These are phyloP conservation scores for Epithemia pelagica DNA, from an alignment of 108 stramenopile species.

Conservation along the genomic window DNA sequence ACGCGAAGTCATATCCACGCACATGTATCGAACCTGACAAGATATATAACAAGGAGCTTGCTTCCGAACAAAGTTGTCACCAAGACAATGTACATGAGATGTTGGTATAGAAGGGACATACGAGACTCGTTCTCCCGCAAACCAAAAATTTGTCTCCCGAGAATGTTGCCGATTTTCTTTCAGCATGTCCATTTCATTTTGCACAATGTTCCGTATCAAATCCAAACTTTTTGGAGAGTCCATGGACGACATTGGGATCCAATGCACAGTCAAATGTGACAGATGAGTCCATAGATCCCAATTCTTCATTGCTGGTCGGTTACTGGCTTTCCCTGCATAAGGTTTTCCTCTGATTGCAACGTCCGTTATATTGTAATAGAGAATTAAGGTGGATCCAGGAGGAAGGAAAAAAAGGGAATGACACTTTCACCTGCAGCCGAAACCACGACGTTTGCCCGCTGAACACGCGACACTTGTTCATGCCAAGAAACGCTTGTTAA, in stretches of 20 bases:
- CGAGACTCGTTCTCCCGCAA: background rate
- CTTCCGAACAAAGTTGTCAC: conserved; percentile 37
- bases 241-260: conserved; percentile 20
- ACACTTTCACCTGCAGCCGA: conserved; percentile 6
- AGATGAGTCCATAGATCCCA: conserved; percentile 37
- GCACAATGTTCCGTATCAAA: background rate
- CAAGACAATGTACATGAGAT: conserved; percentile 44
- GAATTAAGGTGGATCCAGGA: background rate
- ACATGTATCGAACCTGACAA: conserved; percentile 33
- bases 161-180: background rate
- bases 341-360: background rate
- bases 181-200: background rate
- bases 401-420: conserved; percentile 27
- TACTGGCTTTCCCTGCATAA: conserved; percentile 1
- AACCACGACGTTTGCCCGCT: background rate
- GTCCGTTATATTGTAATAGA: background rate
- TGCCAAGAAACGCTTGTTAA: background rate
- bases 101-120: background rate
- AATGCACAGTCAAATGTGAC: conserved; percentile 32
- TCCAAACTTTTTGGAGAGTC: background rate
- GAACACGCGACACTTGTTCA: background rate
- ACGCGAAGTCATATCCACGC: conserved; percentile 33
- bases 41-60: conserved; percentile 22
- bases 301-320: conserved; percentile 11
- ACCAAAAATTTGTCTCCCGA: background rate